A percentile compares a stretch with the other conserved stretches of the same genome.
Evolutionary conservation across 2,329 filamentous ascomycete genomes (phyloP).

Genomic region (Fusarium gaditjirri): DNA sequence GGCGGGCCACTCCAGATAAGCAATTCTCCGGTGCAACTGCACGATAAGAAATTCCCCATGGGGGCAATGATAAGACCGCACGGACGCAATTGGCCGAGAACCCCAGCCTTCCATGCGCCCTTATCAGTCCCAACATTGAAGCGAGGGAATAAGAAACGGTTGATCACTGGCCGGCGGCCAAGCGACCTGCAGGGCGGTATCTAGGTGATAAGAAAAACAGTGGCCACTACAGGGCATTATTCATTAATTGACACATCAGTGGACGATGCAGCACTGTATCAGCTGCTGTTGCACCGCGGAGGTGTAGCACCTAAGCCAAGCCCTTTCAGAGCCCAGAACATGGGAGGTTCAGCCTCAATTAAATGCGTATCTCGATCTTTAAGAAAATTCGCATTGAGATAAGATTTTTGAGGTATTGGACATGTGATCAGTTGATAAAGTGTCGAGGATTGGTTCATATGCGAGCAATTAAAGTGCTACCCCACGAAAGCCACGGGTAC

Average conservation of each 20-base stretch:
- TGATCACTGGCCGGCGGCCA: constrained; percentile 19
- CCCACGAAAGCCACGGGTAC: neutral
- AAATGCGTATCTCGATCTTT: neutral
- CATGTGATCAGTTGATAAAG: neutral
- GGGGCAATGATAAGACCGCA: constrained; percentile 10
- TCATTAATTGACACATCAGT: constrained; percentile 30
- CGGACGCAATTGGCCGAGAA: neutral
- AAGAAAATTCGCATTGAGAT: neutral
- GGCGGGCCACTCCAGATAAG: constrained; percentile 25
- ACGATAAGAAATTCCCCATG: constrained; percentile 13
- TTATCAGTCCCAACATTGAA: constrained; percentile 8
- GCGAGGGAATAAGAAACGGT: constrained; percentile 1
- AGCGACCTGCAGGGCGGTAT: neutral
- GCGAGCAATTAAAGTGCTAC: neutral
- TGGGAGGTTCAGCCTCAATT: neutral
- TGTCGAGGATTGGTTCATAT: neutral
- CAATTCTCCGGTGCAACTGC: neutral
- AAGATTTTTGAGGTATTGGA: accelerated
- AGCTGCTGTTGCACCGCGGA: constrained; percentile 6
- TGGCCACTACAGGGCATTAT: constrained; percentile 4
- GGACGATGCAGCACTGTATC: neutral
- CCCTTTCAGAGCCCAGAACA: neutral
- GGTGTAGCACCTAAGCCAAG: neutral
- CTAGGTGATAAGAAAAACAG: constrained; percentile 5
- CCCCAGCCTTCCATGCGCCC: constrained; percentile 4